Percentiles rank a stretch among this genome's conserved stretches.
Conservation (phyloP, 2,329 filamentous ascomycete species). For the Pseudopyricularia cyperi region DNA sequence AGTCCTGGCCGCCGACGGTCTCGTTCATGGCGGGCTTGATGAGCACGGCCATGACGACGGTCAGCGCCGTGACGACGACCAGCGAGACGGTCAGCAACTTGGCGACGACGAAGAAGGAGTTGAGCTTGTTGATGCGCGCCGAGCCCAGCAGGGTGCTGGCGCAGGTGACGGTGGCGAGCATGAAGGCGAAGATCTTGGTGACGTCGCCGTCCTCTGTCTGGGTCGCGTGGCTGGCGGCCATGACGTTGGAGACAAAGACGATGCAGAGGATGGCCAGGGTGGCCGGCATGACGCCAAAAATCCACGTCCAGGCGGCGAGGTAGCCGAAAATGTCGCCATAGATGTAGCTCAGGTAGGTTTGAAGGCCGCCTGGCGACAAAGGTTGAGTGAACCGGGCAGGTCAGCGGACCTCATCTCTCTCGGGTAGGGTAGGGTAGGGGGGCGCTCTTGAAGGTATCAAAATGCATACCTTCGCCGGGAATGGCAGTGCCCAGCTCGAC, state of each 20-base stretch:
- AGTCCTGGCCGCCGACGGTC: conserved; percentile 21
- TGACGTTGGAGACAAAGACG: conserved; percentile 48
- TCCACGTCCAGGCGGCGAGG: conserved; percentile 52
- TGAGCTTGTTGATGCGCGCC: conserved; percentile 21
- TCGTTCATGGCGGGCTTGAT: conserved; percentile 17
- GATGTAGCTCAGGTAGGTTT: conserved; percentile 48
- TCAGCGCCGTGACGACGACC: conserved; percentile 34
- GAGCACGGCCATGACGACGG: conserved; percentile 28
- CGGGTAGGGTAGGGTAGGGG: too few species aligned
- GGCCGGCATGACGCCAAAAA: conserved; percentile 50
- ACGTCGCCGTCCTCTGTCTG: conserved; percentile 21
- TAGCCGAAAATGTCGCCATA: conserved; percentile 51
- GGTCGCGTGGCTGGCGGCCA: conserved; percentile 34
- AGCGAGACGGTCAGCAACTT: conserved; percentile 37
- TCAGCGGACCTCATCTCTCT: background rate
- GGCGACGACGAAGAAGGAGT: conserved; percentile 39
- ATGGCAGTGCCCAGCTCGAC: conserved; percentile 51
- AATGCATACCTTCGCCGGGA: conserved; percentile 35
- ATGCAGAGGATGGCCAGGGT: conserved; percentile 52
- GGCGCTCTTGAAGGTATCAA: too few species aligned
- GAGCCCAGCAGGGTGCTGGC: conserved; percentile 26
- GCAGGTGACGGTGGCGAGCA: conserved; percentile 31
- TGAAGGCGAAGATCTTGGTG: conserved; percentile 38
- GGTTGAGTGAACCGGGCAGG: background rate
- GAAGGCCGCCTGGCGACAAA: conserved; percentile 35